Evolutionary conservation across 2,329 filamentous ascomycete genomes (phyloP).

Genomic region (Cladophialophora bantiana): DNA sequence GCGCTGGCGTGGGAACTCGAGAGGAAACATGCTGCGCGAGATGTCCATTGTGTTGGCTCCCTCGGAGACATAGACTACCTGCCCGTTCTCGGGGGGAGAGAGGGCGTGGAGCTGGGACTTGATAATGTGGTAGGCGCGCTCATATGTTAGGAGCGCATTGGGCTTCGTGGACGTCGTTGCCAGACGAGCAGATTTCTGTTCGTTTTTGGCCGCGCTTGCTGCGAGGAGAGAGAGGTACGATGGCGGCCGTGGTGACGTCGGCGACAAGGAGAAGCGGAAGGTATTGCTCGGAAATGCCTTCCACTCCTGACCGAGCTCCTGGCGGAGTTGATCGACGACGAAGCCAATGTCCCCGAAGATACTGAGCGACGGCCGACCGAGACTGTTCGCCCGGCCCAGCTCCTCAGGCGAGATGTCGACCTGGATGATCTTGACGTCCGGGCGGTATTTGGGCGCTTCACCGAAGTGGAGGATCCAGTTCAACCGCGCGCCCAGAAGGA

Average conservation of each 20-base stretch:
- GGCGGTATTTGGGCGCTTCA: constrained; percentile 61
- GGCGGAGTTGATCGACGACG: constrained; percentile 56
- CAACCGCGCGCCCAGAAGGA: constrained; percentile 62
- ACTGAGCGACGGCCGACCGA: constrained; percentile 52
- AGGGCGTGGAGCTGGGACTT: constrained; percentile 57
- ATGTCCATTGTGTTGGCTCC: constrained; percentile 69
- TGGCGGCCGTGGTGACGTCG: constrained; percentile 44
- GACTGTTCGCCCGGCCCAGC: constrained; percentile 59
- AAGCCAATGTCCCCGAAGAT: constrained; percentile 61
- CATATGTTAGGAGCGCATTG: constrained; percentile 56
- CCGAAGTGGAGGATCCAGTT: constrained; percentile 68
- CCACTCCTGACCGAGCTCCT: constrained; percentile 52
- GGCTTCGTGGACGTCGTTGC: constrained; percentile 48
- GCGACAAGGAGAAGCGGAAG: constrained; percentile 34
- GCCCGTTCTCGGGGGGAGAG: constrained; percentile 54
- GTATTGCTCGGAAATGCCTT: constrained; percentile 47
- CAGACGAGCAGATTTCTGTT: constrained; percentile 53
- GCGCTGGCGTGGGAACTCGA: constrained; percentile 61
- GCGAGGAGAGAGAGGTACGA: constrained; percentile 39
- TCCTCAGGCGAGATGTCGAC: constrained; percentile 63
- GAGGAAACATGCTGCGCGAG: constrained; percentile 61
- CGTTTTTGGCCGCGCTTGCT: constrained; percentile 53
- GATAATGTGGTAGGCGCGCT: constrained; percentile 61
- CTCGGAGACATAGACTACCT: constrained; percentile 64
- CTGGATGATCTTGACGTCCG: constrained; percentile 60